phyloP scores from a whole-genome alignment of 345 rosid species.

The Moringa oleifera region DNA sequence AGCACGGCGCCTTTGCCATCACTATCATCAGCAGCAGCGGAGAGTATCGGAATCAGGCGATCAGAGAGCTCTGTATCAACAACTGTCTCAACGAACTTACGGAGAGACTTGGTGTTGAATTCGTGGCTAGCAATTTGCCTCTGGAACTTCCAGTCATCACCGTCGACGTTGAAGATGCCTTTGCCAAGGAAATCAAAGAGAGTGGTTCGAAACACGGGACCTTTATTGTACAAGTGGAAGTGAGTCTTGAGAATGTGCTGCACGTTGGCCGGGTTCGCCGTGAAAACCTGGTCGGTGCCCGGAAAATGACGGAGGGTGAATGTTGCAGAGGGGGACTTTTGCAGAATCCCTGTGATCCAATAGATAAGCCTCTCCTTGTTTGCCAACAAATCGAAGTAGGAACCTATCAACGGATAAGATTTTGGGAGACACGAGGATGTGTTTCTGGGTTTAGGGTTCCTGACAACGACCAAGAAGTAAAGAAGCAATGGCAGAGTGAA shows the following conservation, averaged over 20 bases:
- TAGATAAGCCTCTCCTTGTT: constrained; percentile 38
- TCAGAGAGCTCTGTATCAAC: constrained; percentile 31
- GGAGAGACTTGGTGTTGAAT: constrained; percentile 37
- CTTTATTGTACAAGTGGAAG: constrained; percentile 47
- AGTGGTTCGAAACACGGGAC: constrained; percentile 34
- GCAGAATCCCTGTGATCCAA: constrained; percentile 40
- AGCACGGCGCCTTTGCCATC: constrained; percentile 4
- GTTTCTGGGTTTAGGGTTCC: too few species aligned
- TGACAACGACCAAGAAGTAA: too few species aligned
- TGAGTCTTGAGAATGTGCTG: constrained; percentile 42
- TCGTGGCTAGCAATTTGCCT: constrained; percentile 51
- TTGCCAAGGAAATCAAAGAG: constrained; percentile 44
- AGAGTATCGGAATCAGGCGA: constrained; percentile 41
- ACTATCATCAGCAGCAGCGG: constrained; percentile 2
- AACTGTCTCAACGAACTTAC: constrained; percentile 30
- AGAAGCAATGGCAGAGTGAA: too few species aligned
- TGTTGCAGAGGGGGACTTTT: constrained; percentile 31
- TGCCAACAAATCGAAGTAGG: constrained; percentile 25
- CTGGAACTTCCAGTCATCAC: constrained; percentile 50
- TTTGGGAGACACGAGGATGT: too few species aligned
- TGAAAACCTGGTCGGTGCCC: constrained; percentile 30
- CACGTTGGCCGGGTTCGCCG: constrained; percentile 36
- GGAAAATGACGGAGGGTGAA: constrained; percentile 32
- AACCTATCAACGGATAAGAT: constrained; percentile 51
- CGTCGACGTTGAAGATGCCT: constrained; percentile 70